Base-by-base conservation (phyloP, 176 grass and related monocot genomes). In the Dactylis glomerata region DNA sequence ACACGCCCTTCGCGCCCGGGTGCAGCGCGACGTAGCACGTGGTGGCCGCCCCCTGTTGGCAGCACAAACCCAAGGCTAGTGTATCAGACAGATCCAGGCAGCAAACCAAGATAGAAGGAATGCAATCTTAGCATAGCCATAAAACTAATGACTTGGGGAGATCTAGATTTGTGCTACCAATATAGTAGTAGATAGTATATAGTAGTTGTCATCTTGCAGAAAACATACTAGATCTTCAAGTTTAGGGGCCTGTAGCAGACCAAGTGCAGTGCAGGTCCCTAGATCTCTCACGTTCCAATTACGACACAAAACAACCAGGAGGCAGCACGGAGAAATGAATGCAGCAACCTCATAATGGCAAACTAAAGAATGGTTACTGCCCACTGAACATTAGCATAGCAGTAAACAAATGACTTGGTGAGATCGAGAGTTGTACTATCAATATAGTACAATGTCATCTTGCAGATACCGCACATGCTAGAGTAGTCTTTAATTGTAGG, bases 1-100 rank as follows among this genome's bases (percentile, higher is more conserved):
- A 88, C 46, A 92, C 89, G 1, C 91, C 91, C 73, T 86, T 92
- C 7, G 85, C 91, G 74, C 83, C 83, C 1, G 87, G 91, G 87
- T 98, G 89, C 83, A 98, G 77, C 1, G 92, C 92, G 2, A 92
- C 87, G 31, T 98, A 98, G 82, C 96, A 98, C 56, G 85, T 89
- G 7, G 91, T 98, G 33, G 93, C 93, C 24, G 96, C 96, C n/a
- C 96, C 93, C 93, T 98, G 62, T 82, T 46, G 11, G 3, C 44
- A 3, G 12, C 12, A 46, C 44, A 46, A 14, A 46, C 44, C 10
- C 11, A 46, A 14, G 44, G 44, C 44, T 46, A 12, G 12, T 14
- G 12, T 46, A 14, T 46, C 11, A 46, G 44, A 47, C 3, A 47
- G 45, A 14, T 47, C 13, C 45, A 47, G 12, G 12, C 14, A 47